These are phyloP conservation scores for Zarea fungicola DNA, from an alignment of 2,329 filamentous ascomycete species.

Conservation along the genomic window DNA sequence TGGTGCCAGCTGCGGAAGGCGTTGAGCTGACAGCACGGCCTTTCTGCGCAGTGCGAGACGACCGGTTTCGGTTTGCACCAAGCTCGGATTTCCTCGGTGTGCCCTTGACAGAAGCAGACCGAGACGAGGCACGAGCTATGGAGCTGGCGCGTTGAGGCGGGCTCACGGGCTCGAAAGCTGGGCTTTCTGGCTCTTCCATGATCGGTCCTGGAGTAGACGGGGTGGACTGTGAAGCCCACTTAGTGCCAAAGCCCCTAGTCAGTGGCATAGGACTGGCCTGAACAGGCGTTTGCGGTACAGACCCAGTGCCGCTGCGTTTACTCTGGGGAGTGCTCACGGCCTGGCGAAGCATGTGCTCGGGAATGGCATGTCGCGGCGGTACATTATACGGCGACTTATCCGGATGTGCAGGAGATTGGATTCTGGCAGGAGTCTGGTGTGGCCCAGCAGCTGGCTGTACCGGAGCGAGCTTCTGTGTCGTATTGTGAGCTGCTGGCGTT, in stretches of 20 bases:
- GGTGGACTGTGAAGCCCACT: slow-evolving; percentile 53
- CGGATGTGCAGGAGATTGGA: slow-evolving; percentile 21
- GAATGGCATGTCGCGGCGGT: slow-evolving; percentile 31
- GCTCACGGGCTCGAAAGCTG: slow-evolving; percentile 54
- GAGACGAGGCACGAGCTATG: slow-evolving; percentile 27
- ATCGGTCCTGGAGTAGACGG: slow-evolving; percentile 50
- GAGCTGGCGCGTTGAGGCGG: slow-evolving; percentile 40
- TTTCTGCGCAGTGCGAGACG: slow-evolving; percentile 32
- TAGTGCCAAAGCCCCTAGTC: slow-evolving; percentile 44
- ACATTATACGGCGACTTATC: slow-evolving; percentile 31
- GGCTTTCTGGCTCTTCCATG: slow-evolving; percentile 40
- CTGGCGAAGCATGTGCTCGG: slow-evolving; percentile 38
- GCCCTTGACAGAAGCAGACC: slow-evolving; percentile 17
- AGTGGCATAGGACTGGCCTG: slow-evolving; percentile 25
- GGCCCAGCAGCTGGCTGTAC: slow-evolving; percentile 21
- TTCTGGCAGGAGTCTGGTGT: slow-evolving; percentile 21
- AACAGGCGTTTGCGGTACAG: slow-evolving; percentile 31
- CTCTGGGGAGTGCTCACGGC: slow-evolving; percentile 28
- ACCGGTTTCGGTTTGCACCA: slow-evolving; percentile 25
- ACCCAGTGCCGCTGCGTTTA: slow-evolving; percentile 26
- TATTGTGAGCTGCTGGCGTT: slow-evolving; percentile 19
- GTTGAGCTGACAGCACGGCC: slow-evolving; percentile 30
- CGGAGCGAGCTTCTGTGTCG: slow-evolving; percentile 26
- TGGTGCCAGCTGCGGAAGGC: slow-evolving; percentile 29
- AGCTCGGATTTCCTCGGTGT: slow-evolving; percentile 17